Conservation (phyloP, 768 basidiomycete genomes). For the Lyophyllum shimeji region DNA sequence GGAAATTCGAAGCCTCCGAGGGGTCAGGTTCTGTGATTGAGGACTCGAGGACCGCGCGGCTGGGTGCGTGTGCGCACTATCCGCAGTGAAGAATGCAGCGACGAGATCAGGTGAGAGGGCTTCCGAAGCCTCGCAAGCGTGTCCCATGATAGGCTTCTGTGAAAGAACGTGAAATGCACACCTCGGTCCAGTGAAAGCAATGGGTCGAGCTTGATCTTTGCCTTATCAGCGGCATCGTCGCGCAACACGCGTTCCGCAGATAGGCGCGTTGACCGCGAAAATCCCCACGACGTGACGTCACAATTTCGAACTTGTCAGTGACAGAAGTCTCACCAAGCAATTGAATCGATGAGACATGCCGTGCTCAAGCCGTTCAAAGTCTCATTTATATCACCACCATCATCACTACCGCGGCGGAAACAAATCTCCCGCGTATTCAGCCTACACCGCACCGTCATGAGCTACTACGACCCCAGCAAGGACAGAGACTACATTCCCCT, state of each 20-base stretch:
- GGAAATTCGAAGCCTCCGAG: neutral
- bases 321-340: neutral
- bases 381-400: no score
- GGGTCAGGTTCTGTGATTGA: neutral
- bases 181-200: no score
- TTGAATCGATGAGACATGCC: conserved; percentile 7
- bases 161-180: no score
- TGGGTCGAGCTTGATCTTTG: no score
- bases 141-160: no score
- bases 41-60: no score
- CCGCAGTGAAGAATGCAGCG: neutral
- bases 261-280: neutral
- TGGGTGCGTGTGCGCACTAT: neutral
- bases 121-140: no score
- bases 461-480: conserved; percentile 48
- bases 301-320: no score
- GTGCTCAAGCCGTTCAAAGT: neutral
- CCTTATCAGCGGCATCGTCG: no score
- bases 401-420: neutral
- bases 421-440: no score
- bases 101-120: neutral
- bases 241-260: no score
- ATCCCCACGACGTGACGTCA: neutral
- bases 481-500: conserved; percentile 73
- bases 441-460: conserved; percentile 40